Conservation (phyloP, 148 eudicot genomes). For the Camellia lanceoleosa region DNA sequence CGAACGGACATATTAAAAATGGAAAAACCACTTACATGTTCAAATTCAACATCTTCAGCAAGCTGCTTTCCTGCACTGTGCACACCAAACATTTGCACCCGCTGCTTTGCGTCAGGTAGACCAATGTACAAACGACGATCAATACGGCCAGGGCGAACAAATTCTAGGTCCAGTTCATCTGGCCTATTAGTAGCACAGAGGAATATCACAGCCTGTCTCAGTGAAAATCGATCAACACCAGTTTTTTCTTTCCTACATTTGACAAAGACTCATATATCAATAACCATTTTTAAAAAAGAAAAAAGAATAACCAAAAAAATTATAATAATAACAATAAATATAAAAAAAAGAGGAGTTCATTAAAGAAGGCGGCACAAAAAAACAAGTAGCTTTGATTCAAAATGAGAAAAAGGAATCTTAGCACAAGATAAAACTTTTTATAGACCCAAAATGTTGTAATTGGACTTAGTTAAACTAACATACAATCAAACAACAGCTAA, state of each 20-base stretch:
- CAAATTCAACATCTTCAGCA: constrained; percentile 86
- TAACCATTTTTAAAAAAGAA: background rate
- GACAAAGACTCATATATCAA: constrained; percentile 7
- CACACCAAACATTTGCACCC: constrained; percentile 83
- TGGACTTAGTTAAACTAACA: background rate
- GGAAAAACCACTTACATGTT: constrained; percentile 39
- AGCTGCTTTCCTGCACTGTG: constrained; percentile 79
- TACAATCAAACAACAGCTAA: background rate
- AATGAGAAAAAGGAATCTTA: background rate
- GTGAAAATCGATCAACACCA: constrained; percentile 82
- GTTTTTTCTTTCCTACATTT: constrained; percentile 68
- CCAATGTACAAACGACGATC: constrained; percentile 91
- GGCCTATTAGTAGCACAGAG: constrained; percentile 97
- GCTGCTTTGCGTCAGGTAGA: constrained; percentile 83
- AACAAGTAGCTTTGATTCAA: background rate
- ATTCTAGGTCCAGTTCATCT: constrained; percentile 74
- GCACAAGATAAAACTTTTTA: background rate
- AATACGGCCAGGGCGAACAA: constrained; percentile 83
- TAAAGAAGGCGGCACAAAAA: background rate
- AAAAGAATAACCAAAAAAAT: too few relatives aligned
- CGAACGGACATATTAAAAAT: background rate
- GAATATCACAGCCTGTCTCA: constrained; percentile 85
- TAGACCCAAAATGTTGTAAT: background rate
- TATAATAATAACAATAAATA: too few relatives aligned
- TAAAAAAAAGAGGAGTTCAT: background rate